Base-by-base conservation (phyloP, 768 basidiomycete species). In the Hypholoma fasciculare region DNA sequence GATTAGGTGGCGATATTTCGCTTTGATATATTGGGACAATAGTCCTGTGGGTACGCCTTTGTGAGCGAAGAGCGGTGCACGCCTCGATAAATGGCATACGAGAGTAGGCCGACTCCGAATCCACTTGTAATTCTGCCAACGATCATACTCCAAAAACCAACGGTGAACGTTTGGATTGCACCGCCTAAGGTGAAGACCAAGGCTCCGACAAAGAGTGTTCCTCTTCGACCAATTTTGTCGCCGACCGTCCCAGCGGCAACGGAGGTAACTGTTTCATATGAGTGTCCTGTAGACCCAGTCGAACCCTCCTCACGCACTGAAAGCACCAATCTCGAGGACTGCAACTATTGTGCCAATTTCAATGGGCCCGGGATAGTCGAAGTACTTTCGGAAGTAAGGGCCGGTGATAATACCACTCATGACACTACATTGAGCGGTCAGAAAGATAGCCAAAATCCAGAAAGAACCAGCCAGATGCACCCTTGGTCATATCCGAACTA, bases 21-120 rank as follows among this genome's bases (percentile, higher is more conserved):
- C 92, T 94, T 77, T 97, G 92, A 71, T 94, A 96, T 57, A 95
- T 94, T 13, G 93, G 94, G 27, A 95, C 93, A 59, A 95, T 94
- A n/a, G 93, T 95, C 43, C 93, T 94, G 39, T 54, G 39, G 39
- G 34, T 37, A 43, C 7, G 37, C 19, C n/a, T 13, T 49, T 26
- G 39, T 56, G 30, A 52, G 50, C 38, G 26, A 13, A 20, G 49
- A 30, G 19, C 51, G 19, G 34, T 17, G n/a, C n/a, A 20, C 16
- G 8, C 26, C 38, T 38, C 30, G 12, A 14, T 40, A 55, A 61
- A 20, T 36, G 16, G 81, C 89, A 66, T 67, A 94, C 90, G 90
- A 92, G 54, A 96, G 74, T 60, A 96, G 78, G 7, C 95, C 95
- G 14, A 97, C 95, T 14, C 95, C 95, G 67, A 90, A 92, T 9